Conservation (phyloP, 1,139 yeast genomes). For the Magnusiomyces suaveolens region DNA sequence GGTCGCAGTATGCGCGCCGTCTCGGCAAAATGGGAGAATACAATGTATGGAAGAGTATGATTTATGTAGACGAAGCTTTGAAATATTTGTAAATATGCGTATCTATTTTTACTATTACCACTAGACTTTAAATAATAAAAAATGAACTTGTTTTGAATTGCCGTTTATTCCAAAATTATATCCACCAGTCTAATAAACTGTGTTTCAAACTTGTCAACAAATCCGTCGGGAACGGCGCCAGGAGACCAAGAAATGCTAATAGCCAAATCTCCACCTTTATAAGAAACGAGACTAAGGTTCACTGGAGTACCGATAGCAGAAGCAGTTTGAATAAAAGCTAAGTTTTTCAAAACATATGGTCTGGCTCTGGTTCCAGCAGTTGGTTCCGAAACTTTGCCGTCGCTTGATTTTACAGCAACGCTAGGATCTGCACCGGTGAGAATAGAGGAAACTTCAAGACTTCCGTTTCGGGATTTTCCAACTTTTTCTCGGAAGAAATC, state of each 20-base stretch:
- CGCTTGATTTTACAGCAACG: not conserved
- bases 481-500: conserved; percentile 1
- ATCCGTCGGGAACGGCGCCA: not conserved
- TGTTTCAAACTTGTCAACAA: not conserved
- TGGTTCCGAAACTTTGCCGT: conserved; percentile 1
- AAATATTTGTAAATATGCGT: conserved; percentile 16
- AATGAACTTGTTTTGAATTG: not conserved
- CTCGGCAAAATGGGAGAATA: conserved; percentile 29
- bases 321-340: conserved; percentile 3
- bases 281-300: conserved; percentile 6
- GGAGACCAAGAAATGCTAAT: conserved; percentile 2
- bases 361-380: conserved; percentile 1
- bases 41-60: conserved; percentile 23
- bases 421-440: not conserved
- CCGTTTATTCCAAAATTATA: not conserved
- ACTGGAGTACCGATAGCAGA: conserved; percentile 3
- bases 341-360: not conserved
- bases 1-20: conserved; percentile 25
- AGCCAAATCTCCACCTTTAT: conserved; percentile 3
- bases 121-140: no score
- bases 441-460: conserved; percentile 10
- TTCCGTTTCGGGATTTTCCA: not conserved
- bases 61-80: conserved; percentile 18
- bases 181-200: not conserved
- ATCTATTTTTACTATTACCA: no score